Conservation (phyloP, 768 basidiomycete species). For the Russula foetens region DNA sequence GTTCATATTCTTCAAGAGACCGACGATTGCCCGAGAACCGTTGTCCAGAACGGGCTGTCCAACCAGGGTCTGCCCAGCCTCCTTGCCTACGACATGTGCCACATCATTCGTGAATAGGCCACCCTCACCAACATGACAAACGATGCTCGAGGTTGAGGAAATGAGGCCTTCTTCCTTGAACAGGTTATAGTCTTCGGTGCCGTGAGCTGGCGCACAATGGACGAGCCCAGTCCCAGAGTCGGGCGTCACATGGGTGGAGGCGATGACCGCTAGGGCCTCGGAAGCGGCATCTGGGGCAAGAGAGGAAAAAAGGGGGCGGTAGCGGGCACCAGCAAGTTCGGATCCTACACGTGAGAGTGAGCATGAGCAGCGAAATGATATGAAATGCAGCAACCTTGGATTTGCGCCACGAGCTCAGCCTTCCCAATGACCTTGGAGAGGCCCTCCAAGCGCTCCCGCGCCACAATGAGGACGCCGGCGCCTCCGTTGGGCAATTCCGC, state of each 20-base stretch:
- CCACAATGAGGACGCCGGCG: conserved; percentile 29
- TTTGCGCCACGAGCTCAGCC: conserved; percentile 30
- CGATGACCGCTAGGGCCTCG: conserved; percentile 38
- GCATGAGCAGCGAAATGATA: not conserved
- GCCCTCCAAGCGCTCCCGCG: conserved; percentile 27
- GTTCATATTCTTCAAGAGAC: conserved; percentile 46
- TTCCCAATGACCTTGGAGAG: conserved; percentile 29
- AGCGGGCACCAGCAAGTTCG: conserved; percentile 51
- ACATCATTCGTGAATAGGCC: conserved; percentile 65
- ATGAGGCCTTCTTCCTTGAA: conserved; percentile 54
- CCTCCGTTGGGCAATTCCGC: conserved; percentile 11
- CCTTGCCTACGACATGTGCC: conserved; percentile 46
- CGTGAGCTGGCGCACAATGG: conserved; percentile 93
- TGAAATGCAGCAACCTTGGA: conserved; percentile 1
- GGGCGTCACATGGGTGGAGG: conserved; percentile 70
- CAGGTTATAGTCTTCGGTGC: conserved; percentile 81
- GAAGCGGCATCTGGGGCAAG: conserved; percentile 7
- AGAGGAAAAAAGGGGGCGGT: conserved; percentile 52
- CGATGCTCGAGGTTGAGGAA: conserved; percentile 34
- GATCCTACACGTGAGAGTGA: conserved; percentile 27
- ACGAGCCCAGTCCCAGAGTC: conserved; percentile 94
- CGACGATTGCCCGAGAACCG: conserved; percentile 61
- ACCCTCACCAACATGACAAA: conserved; percentile 76
- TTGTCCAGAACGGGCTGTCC: conserved; percentile 68
- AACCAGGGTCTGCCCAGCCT: conserved; percentile 37